phyloP scores from a whole-genome alignment of 257 asterid genomes.

The Jaltomata sinuosa region DNA sequence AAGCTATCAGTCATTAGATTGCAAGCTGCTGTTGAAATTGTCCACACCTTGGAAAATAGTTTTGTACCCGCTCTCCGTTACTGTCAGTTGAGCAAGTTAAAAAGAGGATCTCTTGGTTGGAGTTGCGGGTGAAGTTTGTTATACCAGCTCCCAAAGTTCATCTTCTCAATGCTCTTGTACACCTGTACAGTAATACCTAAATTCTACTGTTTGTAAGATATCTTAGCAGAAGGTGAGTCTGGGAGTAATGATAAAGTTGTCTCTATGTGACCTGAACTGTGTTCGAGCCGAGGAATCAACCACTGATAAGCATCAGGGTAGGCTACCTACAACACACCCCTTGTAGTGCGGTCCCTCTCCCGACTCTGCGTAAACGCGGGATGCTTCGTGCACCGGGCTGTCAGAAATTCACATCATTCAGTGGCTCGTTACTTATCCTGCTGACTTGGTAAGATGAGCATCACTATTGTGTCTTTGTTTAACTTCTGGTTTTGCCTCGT shows the following conservation, averaged over 20 bases:
- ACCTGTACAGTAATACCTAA: slow-evolving; percentile 36
- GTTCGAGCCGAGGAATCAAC: neutral
- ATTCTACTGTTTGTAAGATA: neutral
- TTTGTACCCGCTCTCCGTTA: neutral
- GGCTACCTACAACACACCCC: neutral
- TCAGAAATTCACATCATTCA: neutral
- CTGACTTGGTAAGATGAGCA: neutral
- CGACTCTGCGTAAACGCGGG: neutral
- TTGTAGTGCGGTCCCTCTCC: neutral
- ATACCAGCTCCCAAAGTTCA: slow-evolving; percentile 11
- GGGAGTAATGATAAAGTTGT: neutral
- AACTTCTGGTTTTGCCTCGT: neutral
- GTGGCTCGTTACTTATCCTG: neutral
- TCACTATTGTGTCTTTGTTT: neutral
- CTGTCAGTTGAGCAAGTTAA: slow-evolving; percentile 5
- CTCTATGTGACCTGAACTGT: neutral
- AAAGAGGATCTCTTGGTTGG: slow-evolving; percentile 2
- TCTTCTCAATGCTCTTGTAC: slow-evolving; percentile 24
- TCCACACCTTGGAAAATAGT: slow-evolving; percentile 13
- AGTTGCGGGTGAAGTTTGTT: neutral
- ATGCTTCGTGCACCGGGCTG: neutral
- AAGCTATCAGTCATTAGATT: slow-evolving; percentile 50
- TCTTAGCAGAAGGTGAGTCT: neutral
- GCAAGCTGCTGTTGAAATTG: slow-evolving; percentile 1
- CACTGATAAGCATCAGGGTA: neutral